Evolutionary conservation across 306 rosid species (phyloP), one percentile per base, ranked within the genome.

Genomic region (Quercus cerris): DNA sequence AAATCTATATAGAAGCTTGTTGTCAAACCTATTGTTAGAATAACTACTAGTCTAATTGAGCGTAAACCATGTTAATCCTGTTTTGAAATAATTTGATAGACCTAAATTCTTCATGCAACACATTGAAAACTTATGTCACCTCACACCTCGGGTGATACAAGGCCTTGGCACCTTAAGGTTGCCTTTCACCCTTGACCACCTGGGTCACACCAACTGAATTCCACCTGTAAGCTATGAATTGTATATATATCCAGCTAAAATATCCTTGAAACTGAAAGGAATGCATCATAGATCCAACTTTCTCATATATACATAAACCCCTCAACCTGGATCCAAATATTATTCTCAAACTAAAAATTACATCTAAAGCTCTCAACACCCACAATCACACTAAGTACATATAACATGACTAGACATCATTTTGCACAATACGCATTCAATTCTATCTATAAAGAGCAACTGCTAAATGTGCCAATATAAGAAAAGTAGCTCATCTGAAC

Each of bases 331-430:
- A 17, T 41, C 71, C 17, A 66, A 66, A 31, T 66, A 66, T 66
- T 6, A 13, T 63, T 63, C 70, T 27, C 70, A 28, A 14, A 63
- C 70, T 63, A 63, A 30, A 66, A 20, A 20, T 67, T 77, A 22
- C 75, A 52, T 71, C 77, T 52, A 55, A 28, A 77, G 56, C 70
- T 63, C 71, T 44, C 77, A 56, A 30, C 66, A 49, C 20, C 74
- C 27, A 62, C 73, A 70, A 54, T 71, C 27, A 70, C 51, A 67
- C 54, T 58, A 81, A 7, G 18, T 18, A 13, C 14, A 31, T 31
- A 28, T 30, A 33, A 17, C 9, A 7, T 1, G 71, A 30, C 33
- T 13, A 31, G 22, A 6, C 1, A 31, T 31, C 23, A 31, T 18
- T 66, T 66, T 66, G 71, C 23, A 2, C 69, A 62, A 27, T 27